Evolutionary conservation across 768 basidiomycete genomes (phyloP).

Genomic region (Boletus rubroflammeus): DNA sequence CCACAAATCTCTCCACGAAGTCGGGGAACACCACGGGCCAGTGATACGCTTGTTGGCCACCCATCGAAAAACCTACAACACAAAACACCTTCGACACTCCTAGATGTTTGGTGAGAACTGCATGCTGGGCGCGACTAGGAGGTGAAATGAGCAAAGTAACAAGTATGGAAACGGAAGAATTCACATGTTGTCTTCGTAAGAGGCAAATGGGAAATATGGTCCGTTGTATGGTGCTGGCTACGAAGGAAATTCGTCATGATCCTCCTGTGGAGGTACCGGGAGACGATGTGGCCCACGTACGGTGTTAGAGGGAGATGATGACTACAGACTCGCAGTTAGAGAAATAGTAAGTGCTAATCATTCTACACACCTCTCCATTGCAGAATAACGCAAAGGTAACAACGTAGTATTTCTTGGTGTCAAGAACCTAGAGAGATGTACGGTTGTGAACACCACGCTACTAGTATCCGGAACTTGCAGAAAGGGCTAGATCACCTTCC

Average conservation of each 20-base stretch:
- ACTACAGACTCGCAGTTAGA: conserved; percentile 31
- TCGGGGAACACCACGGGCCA: conserved; percentile 59
- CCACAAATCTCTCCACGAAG: conserved; percentile 43
- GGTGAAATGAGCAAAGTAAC: background rate
- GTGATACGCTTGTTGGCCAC: conserved; percentile 56
- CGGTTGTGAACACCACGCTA: background rate
- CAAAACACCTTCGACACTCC: conserved; percentile 17
- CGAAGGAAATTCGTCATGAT: background rate
- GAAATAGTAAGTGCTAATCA: background rate
- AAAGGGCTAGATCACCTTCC: conserved; percentile 36
- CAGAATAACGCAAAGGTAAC: conserved; percentile 58
- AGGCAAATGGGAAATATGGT: conserved; percentile 53
- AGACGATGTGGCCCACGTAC: conserved; percentile 7
- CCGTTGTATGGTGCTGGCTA: conserved; percentile 57
- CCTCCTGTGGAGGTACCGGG: background rate
- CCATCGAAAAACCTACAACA: conserved; percentile 56
- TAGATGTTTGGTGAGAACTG: conserved; percentile 40
- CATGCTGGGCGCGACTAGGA: conserved; percentile 49
- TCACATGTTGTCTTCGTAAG: conserved; percentile 59
- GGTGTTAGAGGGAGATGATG: conserved; percentile 61
- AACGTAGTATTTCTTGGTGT: conserved; percentile 49
- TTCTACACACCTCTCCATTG: conserved; percentile 49
- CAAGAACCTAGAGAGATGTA: conserved; percentile 37
- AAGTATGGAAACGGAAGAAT: background rate
- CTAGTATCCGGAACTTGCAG: background rate